Conservation (phyloP, 352 stramenopile genomes). For the Globisporangium acanthophoron region DNA sequence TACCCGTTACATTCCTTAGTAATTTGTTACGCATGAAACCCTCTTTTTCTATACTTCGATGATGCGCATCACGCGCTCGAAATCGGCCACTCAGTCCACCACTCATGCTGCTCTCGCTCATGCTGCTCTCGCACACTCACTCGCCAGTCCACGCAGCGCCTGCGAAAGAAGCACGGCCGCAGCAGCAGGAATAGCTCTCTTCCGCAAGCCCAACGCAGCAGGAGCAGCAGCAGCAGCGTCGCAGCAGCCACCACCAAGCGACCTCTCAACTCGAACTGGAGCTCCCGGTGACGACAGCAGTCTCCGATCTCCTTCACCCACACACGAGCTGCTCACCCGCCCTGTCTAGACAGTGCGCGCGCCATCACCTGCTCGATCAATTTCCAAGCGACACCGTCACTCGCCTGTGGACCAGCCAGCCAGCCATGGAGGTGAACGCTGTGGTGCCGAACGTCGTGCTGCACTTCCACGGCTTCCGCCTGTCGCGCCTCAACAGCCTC, state of each 20-base stretch:
- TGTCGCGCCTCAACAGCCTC: constrained; percentile 21
- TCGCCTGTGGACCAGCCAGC: neutral
- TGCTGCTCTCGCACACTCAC: neutral
- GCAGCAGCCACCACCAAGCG: neutral
- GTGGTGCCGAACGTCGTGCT: constrained; percentile 49
- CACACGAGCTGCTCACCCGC: neutral
- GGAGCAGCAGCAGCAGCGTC: neutral
- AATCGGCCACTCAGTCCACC: neutral
- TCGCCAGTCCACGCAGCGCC: neutral
- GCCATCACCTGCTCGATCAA: neutral
- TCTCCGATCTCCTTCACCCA: neutral
- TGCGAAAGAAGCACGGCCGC: neutral
- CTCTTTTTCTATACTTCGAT: too few species aligned
- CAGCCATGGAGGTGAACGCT: constrained; percentile 16
- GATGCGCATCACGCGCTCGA: neutral
- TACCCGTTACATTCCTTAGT: too few species aligned
- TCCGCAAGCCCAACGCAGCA: neutral
- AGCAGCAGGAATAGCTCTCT: neutral
- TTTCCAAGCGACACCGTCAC: neutral
- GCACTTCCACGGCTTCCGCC: constrained; percentile 52
- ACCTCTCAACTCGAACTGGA: neutral
- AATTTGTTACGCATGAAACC: too few species aligned
- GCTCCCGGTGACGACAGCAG: neutral
- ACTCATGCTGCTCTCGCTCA: neutral
- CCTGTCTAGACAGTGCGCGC: constrained; percentile 13